Evolutionary conservation across 2,329 filamentous ascomycete genomes (phyloP), one percentile per base, ranked within the genome.

Genomic region (Aspergillus thermomutatus): DNA sequence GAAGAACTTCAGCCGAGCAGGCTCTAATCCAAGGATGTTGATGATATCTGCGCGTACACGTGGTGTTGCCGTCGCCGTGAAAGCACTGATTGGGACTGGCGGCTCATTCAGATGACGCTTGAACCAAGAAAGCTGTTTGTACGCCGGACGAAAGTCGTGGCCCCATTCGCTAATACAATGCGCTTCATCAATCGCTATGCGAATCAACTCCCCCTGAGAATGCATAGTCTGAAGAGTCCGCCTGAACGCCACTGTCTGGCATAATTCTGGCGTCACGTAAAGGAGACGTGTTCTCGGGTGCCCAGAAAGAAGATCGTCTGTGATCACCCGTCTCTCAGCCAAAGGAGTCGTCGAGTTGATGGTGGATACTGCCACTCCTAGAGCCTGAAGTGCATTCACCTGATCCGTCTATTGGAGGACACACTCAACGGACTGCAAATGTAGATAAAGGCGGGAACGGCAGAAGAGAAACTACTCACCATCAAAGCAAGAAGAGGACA

Each of bases 111-210:
- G 66, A 50, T 85, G 82, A 64, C 90, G 88, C 48, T 65, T 72
- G 78, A 97, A 94, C 86, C 91, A 97, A 2, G 85, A 87, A 6
- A 97, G 82, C 21, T 88, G 84, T 69, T 94, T 92, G 75, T 96
- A 97, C 56, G 92, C 90, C 37, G 88, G 90, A n/a, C 93, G 88
- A 71, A 97, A 97, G 73, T 97, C 93, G 72, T 97, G 92, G 1
- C 93, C 93, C 93, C 93, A 97, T 86, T 97, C 92, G 25, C 91
- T 96, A 64, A 97, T 96, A 72, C 93, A 97, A 73, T 97, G 93
- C 2, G 93, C 93, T 76, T 97, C 93, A 69, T 97, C 93, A 56
- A 97, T 87, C 49, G 90, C 93, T 61, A 97, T 85, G 14, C 93
- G 86, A 9, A 89, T 88, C n/a, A 97, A 83, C 74, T 97, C 91